These are phyloP conservation scores for Gossypium ekmanianum DNA, from an alignment of 345 rosid species.

Conservation along the genomic window DNA sequence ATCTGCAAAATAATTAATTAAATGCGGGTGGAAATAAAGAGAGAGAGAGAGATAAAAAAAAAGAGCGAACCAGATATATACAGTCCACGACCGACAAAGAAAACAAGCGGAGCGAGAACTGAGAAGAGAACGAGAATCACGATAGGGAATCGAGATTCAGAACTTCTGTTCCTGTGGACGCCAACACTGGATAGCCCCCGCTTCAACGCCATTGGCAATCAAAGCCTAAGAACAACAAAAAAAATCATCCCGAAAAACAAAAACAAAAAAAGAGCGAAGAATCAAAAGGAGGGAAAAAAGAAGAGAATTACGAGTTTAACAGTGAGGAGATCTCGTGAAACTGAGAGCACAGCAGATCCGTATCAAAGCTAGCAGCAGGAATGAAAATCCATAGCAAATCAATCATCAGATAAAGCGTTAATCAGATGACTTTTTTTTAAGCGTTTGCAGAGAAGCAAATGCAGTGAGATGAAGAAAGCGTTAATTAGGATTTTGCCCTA, in stretches of 20 bases:
- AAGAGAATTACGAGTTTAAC: conserved; percentile 21
- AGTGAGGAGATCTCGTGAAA: conserved; percentile 25
- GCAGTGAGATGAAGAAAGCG: neutral
- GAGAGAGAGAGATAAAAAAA: neutral
- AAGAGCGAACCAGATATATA: conserved; percentile 38
- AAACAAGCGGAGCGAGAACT: conserved; percentile 55
- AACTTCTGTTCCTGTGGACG: conserved; percentile 39
- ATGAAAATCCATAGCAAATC: conserved; percentile 5
- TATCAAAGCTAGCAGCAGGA: conserved; percentile 2
- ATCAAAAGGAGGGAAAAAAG: neutral
- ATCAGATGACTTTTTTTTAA: neutral
- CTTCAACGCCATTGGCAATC: conserved; percentile 61
- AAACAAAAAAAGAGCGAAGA: neutral
- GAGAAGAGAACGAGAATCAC: conserved; percentile 48
- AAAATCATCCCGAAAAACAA: neutral
- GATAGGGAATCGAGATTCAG: conserved; percentile 61
- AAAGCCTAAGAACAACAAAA: conserved; percentile 32
- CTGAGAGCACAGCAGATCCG: conserved; percentile 13
- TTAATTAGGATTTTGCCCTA: conserved; percentile 7
- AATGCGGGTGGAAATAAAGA: neutral
- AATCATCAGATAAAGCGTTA: conserved; percentile 19
- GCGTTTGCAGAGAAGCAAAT: neutral
- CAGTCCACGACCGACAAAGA: conserved; percentile 71
- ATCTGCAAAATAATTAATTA: conserved; percentile 8
- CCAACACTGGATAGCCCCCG: conserved; percentile 51